phyloP scores from a whole-genome alignment of 2,329 filamentous ascomycete genomes.

The Clonostachys rhizophaga region DNA sequence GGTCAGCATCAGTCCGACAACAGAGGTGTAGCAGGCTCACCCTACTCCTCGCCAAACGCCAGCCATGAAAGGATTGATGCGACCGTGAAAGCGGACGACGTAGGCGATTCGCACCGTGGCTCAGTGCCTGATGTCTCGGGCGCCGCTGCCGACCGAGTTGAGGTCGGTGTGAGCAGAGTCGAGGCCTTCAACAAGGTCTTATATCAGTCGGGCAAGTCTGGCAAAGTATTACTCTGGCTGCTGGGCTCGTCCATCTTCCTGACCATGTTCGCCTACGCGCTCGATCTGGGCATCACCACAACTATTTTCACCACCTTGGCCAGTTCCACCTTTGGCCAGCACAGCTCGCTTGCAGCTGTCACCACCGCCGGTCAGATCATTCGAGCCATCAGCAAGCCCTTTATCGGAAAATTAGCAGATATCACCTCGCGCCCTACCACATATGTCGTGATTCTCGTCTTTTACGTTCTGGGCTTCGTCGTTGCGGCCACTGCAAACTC shows the following conservation, averaged over 20 bases:
- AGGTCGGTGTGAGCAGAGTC: slow-evolving; percentile 23
- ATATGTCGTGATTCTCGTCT: slow-evolving; percentile 30
- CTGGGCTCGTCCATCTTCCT: slow-evolving; percentile 25
- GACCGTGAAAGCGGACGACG: no score
- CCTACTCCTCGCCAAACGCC: no score
- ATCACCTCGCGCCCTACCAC: slow-evolving; percentile 30
- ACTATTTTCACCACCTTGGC: slow-evolving; percentile 25
- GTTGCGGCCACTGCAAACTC: slow-evolving; percentile 21
- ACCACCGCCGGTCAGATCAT: slow-evolving; percentile 26
- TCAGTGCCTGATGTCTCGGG: no score
- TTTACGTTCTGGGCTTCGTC: slow-evolving; percentile 25
- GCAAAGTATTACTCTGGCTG: slow-evolving; percentile 26
- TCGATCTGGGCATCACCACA: slow-evolving; percentile 27
- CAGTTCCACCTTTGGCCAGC: slow-evolving; percentile 21
- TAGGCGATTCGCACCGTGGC: no score
- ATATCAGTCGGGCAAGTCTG: slow-evolving; percentile 25
- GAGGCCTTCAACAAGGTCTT: slow-evolving; percentile 33
- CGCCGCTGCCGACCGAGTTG: neutral
- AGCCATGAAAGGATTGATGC: no score
- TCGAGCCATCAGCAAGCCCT: slow-evolving; percentile 29
- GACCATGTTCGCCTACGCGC: slow-evolving; percentile 30
- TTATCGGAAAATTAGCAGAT: slow-evolving; percentile 28
- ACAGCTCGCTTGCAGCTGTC: slow-evolving; percentile 23
- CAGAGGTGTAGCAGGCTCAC: no score
- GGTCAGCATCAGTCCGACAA: no score